Evolutionary conservation across 345 rosid genomes (phyloP).

Genomic region (Eucalyptus sp.): DNA sequence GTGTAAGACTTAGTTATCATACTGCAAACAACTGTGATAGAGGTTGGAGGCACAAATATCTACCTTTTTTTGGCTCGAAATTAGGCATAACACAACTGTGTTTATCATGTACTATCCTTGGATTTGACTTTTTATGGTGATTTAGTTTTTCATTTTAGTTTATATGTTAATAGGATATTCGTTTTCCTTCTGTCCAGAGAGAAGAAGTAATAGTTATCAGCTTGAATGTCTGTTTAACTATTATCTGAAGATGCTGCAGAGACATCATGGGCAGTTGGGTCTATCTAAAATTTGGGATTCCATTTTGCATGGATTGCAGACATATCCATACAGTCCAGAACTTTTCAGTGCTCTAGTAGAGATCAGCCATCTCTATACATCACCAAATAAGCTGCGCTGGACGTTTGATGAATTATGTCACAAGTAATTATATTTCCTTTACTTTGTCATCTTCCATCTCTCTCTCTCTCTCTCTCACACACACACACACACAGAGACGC

Average conservation of each 20-base stretch:
- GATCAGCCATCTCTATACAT: slow-evolving; percentile 55
- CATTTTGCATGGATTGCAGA: slow-evolving; percentile 54
- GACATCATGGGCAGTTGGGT: slow-evolving; percentile 49
- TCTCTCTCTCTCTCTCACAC: not conserved
- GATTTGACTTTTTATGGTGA: not conserved
- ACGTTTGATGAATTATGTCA: slow-evolving; percentile 55
- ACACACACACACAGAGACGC: not conserved
- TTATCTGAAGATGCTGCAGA: slow-evolving; percentile 57
- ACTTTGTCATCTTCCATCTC: not conserved
- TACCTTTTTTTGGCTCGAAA: not conserved
- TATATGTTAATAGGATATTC: not conserved
- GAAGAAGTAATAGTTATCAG: slow-evolving; percentile 59
- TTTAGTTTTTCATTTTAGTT: not conserved
- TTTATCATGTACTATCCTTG: not conserved
- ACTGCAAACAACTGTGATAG: not conserved
- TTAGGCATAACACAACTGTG: not conserved
- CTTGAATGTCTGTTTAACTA: slow-evolving; percentile 51
- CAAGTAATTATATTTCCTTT: slow-evolving; percentile 26
- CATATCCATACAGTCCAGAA: slow-evolving; percentile 67
- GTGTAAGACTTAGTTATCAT: not conserved
- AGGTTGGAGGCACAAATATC: not conserved
- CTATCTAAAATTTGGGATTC: slow-evolving; percentile 64
- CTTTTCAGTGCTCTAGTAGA: slow-evolving; percentile 52
- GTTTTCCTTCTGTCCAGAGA: slow-evolving; percentile 34
- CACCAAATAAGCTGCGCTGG: slow-evolving; percentile 71